A percentile compares a stretch with the other conserved stretches of the same genome.
These are phyloP conservation scores for Gynostemma pentaphyllum DNA, from an alignment of 306 rosid genomes.

Conservation along the genomic window DNA sequence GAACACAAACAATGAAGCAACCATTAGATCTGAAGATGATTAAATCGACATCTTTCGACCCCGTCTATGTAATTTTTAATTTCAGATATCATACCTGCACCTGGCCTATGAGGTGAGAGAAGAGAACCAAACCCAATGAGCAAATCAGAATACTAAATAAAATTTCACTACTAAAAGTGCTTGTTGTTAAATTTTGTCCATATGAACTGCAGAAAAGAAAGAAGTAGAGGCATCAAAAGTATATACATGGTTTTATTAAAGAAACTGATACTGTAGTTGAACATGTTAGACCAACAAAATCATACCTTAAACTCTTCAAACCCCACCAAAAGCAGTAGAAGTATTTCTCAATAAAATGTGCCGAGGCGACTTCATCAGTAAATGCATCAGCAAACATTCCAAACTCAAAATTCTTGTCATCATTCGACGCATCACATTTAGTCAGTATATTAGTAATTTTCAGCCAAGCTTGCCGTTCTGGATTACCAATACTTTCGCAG, in stretches of 20 bases:
- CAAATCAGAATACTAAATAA: conserved; percentile 54
- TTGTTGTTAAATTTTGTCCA: conserved; percentile 53
- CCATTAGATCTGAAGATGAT: neutral
- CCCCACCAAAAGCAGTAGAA: conserved; percentile 99
- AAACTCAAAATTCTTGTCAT: conserved; percentile 31
- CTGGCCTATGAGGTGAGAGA: conserved; percentile 84
- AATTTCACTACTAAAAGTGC: conserved; percentile 38
- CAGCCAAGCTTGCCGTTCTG: conserved; percentile 45
- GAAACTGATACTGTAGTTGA: too few relatives aligned
- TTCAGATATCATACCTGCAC: conserved; percentile 52
- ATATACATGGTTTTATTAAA: neutral
- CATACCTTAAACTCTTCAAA: conserved; percentile 59
- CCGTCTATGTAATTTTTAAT: neutral
- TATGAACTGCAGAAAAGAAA: conserved; percentile 50
- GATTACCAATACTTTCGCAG: conserved; percentile 18
- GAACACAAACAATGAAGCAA: neutral
- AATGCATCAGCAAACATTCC: conserved; percentile 85
- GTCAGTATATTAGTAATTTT: conserved; percentile 25
- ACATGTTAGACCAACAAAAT: neutral
- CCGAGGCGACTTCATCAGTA: conserved; percentile 46
- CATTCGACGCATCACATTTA: conserved; percentile 47
- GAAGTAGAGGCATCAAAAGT: neutral
- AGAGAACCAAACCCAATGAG: conserved; percentile 56
- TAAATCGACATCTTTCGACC: neutral
- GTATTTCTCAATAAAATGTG: conserved; percentile 42